Evolutionary conservation across 352 stramenopile genomes (phyloP), one percentile per base, ranked within the genome.

Genomic region (Pythium vanterpoolii): DNA sequence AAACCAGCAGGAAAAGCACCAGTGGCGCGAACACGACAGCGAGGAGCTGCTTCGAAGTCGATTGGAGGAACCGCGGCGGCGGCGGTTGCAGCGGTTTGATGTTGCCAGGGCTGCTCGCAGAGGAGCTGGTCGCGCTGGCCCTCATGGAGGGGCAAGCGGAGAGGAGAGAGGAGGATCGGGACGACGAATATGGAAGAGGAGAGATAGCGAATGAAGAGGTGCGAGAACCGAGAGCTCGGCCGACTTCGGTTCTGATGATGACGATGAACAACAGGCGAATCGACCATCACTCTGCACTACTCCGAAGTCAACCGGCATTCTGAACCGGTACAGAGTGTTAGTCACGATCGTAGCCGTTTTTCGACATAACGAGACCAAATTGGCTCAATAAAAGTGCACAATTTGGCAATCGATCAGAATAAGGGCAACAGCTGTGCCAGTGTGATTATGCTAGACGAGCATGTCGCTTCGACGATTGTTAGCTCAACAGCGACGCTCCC

Each of bases 1-100:
- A 43, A 33, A 69, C 48, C 39, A 90, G 63, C n/a, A 81, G 26
- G 4, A 83, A 62, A 57, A 71, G 45, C 21, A 85, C 28, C 14
- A 90, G 67, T 11, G 80, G 80, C 19, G 69, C 49, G 33, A 77
- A 40, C 45, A 87, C 21, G 46, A 88, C 30, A 54, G 86, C 46
- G 44, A 64, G 16, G 10, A 73, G 4, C 3, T 61, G 56, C 6
- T 56, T 28, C 23, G n/a, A 50, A 2, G 44, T 23, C 8, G 31
- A 21, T 33, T 48, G 19, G 40, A 66, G 38, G 30, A 60, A 40
- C 13, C 42, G 49, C 33, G 49, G 49, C n/a, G 49, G 59, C 43
- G 59, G 59, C 23, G 53, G 53, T 23, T 60, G 53, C 53, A 60
- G 53, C n/a, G 53, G 53, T 30, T 43, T 27, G 28, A 23, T 27